phyloP scores from a whole-genome alignment of 306 rosid genomes.

The Argentina anserina region DNA sequence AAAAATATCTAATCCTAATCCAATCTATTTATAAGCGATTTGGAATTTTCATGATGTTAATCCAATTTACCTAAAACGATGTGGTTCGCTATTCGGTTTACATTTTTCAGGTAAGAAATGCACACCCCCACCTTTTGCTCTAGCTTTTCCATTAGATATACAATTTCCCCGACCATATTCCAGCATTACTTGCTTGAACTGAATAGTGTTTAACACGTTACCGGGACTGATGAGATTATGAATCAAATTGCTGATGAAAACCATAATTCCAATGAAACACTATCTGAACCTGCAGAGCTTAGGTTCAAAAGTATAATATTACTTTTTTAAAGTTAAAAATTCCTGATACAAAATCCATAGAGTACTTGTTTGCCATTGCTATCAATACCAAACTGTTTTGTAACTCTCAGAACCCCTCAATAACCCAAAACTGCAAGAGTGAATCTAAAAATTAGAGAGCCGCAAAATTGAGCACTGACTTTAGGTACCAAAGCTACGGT shows the following conservation, averaged over 20 bases:
- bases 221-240: not conserved
- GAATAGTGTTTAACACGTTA: not conserved
- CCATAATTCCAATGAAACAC: not conserved
- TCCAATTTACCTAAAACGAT: too few species aligned
- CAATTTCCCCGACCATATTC: not conserved
- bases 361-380: not conserved
- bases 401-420: not conserved
- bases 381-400: not conserved
- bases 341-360: slow-evolving; percentile 2
- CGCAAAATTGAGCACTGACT: not conserved
- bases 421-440: slow-evolving; percentile 35
- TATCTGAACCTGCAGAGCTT: not conserved
- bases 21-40: too few species aligned
- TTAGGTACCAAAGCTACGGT: slow-evolving; percentile 85
- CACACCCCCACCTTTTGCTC: too few species aligned
- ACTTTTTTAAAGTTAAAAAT: not conserved
- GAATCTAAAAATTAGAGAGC: not conserved
- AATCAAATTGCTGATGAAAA: not conserved
- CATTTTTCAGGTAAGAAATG: too few species aligned
- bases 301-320: not conserved
- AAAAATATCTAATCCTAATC: too few species aligned
- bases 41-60: too few species aligned
- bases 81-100: too few species aligned
- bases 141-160: not conserved
- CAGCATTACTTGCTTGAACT: not conserved